A percentile compares a stretch with the other conserved stretches of the same genome.
Evolutionary conservation across 257 asterid genomes (phyloP).

Genomic region (Primulina eburnea): DNA sequence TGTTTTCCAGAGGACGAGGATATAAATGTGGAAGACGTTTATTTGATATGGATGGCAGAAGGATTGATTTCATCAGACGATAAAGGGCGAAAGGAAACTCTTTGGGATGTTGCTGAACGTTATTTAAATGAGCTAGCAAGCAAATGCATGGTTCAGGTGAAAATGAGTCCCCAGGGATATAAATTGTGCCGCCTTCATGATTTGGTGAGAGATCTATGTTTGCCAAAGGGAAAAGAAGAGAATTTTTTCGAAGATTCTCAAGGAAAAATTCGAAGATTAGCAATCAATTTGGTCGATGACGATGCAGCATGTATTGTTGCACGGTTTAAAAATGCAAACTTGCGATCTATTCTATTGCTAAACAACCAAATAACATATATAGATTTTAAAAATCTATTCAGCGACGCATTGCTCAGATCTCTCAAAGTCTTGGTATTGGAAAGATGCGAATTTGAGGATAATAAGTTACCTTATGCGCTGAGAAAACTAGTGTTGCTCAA

Average conservation of each 20-base stretch:
- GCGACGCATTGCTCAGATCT: background rate
- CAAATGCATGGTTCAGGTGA: constrained; percentile 27
- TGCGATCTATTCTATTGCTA: too few species aligned
- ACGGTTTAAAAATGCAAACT: too few species aligned
- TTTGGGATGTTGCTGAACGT: constrained; percentile 27
- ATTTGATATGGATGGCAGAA: constrained; percentile 21
- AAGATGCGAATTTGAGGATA: background rate
- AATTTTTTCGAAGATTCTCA: background rate
- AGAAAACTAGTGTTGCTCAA: background rate
- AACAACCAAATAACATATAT: too few species aligned
- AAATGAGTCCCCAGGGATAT: background rate
- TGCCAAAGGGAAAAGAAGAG: constrained; percentile 22
- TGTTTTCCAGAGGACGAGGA: constrained; percentile 9
- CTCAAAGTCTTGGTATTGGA: background rate
- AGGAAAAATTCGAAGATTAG: background rate
- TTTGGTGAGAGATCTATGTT: constrained; percentile 28
- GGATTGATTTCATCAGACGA: constrained; percentile 5
- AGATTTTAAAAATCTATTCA: background rate
- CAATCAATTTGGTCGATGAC: too few species aligned
- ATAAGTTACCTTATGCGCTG: background rate
- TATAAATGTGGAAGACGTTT: constrained; percentile 7
- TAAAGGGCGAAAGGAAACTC: constrained; percentile 9
- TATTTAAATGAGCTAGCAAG: constrained; percentile 19
- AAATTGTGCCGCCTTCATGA: constrained; percentile 21
- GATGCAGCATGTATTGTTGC: too few species aligned